phyloP scores from a whole-genome alignment of 495 filamentous ascomycete genomes.

The Hyaloscypha variabilis region DNA sequence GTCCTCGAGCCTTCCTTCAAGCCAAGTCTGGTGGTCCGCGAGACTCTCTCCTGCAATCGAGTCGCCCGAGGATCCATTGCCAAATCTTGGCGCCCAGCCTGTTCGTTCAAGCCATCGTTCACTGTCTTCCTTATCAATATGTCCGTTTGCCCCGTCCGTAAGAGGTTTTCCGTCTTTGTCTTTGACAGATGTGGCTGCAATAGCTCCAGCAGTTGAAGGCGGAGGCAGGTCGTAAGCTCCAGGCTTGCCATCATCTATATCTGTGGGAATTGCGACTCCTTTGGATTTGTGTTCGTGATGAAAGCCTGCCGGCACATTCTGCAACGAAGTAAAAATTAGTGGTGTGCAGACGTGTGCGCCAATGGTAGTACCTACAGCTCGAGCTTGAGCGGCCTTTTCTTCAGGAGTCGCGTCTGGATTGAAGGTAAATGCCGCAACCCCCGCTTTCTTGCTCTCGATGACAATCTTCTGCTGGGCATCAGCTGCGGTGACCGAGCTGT shows the following conservation, averaged over 20 bases:
- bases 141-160: conserved; percentile 42
- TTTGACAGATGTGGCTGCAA: conserved; percentile 49
- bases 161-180: conserved; percentile 48
- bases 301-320: conserved; percentile 65
- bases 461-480: conserved; percentile 71
- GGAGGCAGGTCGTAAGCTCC: conserved; percentile 78
- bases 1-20: conserved; percentile 86
- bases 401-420: conserved; percentile 83
- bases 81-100: conserved; percentile 90
- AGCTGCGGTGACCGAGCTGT: conserved; percentile 67
- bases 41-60: conserved; percentile 62
- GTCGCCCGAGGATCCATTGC: conserved; percentile 47
- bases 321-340: conserved; percentile 20
- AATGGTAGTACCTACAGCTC: conserved; percentile 62
- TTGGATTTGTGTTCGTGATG: conserved; percentile 65
- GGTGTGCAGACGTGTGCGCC: background rate
- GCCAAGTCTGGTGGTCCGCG: conserved; percentile 82
- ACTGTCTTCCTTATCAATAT: conserved; percentile 56
- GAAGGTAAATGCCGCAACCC: conserved; percentile 80
- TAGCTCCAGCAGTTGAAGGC: conserved; percentile 68
- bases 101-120: conserved; percentile 66
- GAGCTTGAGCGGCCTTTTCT: conserved; percentile 78
- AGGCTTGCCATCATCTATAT: conserved; percentile 70
- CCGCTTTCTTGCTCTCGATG: conserved; percentile 74
- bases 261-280: conserved; percentile 71